Evolutionary conservation across 805 yeast species (phyloP).

Genomic region (Metschnikowia dekortorum): DNA sequence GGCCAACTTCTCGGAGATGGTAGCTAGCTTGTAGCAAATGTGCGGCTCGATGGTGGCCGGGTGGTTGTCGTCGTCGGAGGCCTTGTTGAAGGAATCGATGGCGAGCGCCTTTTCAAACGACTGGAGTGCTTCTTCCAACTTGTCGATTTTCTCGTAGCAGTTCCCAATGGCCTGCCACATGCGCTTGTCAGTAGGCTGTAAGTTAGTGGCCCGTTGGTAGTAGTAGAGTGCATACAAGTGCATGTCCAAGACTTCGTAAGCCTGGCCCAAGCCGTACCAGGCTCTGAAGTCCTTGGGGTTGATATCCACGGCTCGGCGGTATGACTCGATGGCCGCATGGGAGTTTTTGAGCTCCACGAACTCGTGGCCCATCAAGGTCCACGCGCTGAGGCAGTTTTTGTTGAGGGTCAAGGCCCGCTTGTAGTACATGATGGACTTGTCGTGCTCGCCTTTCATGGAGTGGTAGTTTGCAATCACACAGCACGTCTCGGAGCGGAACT

Average conservation of each 20-base stretch:
- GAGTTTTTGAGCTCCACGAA: conserved; percentile 93
- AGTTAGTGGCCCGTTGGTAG: conserved; percentile 83
- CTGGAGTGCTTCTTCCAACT: conserved; percentile 67
- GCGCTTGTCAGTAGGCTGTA: conserved; percentile 84
- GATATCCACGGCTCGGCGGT: conserved; percentile 87
- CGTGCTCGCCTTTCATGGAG: conserved; percentile 88
- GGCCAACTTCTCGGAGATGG: conserved; percentile 53
- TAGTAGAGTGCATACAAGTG: conserved; percentile 87
- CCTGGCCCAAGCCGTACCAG: conserved; percentile 98
- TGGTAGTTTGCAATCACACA: conserved; percentile 92
- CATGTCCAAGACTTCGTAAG: conserved; percentile 95
- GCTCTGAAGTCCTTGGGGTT: conserved; percentile 88
- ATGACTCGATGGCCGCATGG: conserved; percentile 95
- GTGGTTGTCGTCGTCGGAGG: conserved; percentile 15
- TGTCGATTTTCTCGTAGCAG: conserved; percentile 77
- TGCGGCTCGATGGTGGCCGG: conserved; percentile 46
- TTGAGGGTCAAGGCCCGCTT: conserved; percentile 82
- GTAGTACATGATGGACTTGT: conserved; percentile 88
- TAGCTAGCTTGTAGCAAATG: conserved; percentile 64
- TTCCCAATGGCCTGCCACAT: conserved; percentile 96
- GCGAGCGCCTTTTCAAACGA: conserved; percentile 74
- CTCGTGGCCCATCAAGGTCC: conserved; percentile 99
- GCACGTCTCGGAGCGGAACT: conserved; percentile 89
- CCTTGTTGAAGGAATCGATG: conserved; percentile 38
- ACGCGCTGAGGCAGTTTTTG: conserved; percentile 78